These are phyloP conservation scores for Cubamyces sp. DNA, from an alignment of 768 basidiomycete species.

Conservation along the genomic window DNA sequence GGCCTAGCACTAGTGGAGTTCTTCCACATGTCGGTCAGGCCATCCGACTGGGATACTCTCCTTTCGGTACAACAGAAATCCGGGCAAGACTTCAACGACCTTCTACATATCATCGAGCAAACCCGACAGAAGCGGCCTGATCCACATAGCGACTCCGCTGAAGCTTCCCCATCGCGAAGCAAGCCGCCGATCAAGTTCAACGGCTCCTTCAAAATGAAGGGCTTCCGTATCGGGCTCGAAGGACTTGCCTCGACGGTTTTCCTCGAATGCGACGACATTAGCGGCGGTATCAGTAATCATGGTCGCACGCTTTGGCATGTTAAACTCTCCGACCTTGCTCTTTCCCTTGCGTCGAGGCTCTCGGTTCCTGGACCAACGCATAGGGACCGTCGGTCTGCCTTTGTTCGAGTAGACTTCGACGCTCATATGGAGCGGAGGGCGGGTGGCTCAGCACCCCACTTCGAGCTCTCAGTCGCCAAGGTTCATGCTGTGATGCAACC, in stretches of 20 bases:
- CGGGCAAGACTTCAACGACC: constrained; percentile 85
- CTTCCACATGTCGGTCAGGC: constrained; percentile 75
- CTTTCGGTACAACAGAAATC: constrained; percentile 87
- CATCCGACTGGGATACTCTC: constrained; percentile 82
- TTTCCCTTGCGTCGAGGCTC: constrained; percentile 78
- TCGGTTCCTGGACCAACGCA: constrained; percentile 48
- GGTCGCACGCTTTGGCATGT: constrained; percentile 65
- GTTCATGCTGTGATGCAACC: constrained; percentile 95
- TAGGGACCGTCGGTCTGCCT: constrained; percentile 73
- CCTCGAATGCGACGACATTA: constrained; percentile 76
- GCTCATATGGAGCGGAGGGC: constrained; percentile 30
- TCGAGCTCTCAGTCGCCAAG: constrained; percentile 67
- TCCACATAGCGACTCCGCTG: background rate
- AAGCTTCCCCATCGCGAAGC: constrained; percentile 19
- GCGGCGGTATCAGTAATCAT: constrained; percentile 59
- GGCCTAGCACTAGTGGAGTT: constrained; percentile 66
- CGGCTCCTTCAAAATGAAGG: constrained; percentile 68
- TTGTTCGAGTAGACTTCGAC: constrained; percentile 79
- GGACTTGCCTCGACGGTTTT: constrained; percentile 72
- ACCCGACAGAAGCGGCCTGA: constrained; percentile 44
- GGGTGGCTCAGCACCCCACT: constrained; percentile 22
- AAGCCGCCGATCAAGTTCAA: constrained; percentile 42
- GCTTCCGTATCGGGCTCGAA: constrained; percentile 81
- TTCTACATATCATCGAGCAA: constrained; percentile 67
- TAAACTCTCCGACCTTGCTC: constrained; percentile 70